Base-by-base conservation (phyloP, 2,329 filamentous ascomycete species). In the Apiospora aurea region DNA sequence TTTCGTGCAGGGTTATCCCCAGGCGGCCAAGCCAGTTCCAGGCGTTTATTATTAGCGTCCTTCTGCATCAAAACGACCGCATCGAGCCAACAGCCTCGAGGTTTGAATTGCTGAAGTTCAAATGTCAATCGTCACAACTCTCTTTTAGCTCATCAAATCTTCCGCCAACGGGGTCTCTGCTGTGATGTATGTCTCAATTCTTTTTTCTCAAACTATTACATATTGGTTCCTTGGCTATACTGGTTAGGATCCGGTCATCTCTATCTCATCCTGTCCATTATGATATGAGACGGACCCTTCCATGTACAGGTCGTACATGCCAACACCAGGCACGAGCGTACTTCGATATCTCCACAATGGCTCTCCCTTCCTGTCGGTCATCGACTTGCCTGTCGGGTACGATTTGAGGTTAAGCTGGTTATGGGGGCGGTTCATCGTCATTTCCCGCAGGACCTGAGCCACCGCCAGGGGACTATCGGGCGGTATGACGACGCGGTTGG, bases 1-100 rank as follows among this genome's bases (percentile, higher is more conserved):
- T 85, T 81, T 4, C 86, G 82, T 2, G 78, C 79, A 0, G 81
- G 76, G 72, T 85, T 84, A 1, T 75, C 73, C 34, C 34, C 34
- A 38, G 34, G 7, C 34, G 34, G 34, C 34, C 34, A 38, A 8
- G 34, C 34, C 34, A 38, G 41, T 43, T 14, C 41, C 8, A 43
- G 41, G 41, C 41, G 10, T 38, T 38, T 38, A 43, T 38, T 38
- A 43, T 11, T 43, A 43, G 41, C 41, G 41, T 10, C 34, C 34
- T 38, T 38, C 34, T 38, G 34, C 4, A 38, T 38, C 34, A 38
- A 38, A 38, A 38, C 34, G 6, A 38, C 34, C 34, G 7, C 34
- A 38, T 38, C 4, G 34, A 38, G 34, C 5, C 7, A 38, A 38
- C 34, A 38, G 34, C 34, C 34, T 38, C 4, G 34, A 38, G 34